Percentiles rank a stretch among this genome's conserved stretches.
phyloP scores from a whole-genome alignment of 176 grass and related monocot species.

The Sorghum bicolor region DNA sequence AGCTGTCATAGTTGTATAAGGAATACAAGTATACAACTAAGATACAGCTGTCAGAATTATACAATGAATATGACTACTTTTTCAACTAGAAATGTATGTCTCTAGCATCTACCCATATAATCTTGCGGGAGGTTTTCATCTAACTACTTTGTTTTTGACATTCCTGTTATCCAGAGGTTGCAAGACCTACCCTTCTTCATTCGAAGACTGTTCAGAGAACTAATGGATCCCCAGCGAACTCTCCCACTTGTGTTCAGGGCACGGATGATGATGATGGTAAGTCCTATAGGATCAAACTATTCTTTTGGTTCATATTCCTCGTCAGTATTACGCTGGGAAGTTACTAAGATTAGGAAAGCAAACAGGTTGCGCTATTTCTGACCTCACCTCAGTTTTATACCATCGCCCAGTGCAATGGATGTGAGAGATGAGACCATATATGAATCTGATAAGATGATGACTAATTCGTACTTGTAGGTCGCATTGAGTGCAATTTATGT shows the following conservation, averaged over 20 bases:
- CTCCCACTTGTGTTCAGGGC: conserved; percentile 88
- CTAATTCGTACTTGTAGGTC: conserved; percentile 59
- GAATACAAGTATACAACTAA: neutral
- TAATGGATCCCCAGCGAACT: conserved; percentile 82
- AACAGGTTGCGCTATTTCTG: conserved; percentile 30
- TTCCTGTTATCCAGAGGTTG: conserved; percentile 53
- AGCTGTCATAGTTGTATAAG: neutral
- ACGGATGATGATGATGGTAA: conserved; percentile 79
- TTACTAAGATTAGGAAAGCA: neutral
- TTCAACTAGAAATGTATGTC: neutral
- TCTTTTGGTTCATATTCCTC: neutral
- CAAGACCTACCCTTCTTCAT: conserved; percentile 92
- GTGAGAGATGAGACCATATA: neutral
- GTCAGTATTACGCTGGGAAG: neutral
- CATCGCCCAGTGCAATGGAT: conserved; percentile 16
- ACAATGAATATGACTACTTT: neutral
- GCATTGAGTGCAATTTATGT: conserved; percentile 72
- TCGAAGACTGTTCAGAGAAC: conserved; percentile 72
- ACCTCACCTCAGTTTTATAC: conserved; percentile 32
- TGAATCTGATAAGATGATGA: conserved; percentile 7
- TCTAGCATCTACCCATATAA: neutral
- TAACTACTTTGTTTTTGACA: conserved; percentile 1
- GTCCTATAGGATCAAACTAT: neutral
- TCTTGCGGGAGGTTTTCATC: neutral
- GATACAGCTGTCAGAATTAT: neutral